Percentiles rank a stretch among this genome's conserved stretches.
Conservation (phyloP, 371 early-diverging fungal species). For the Mucor piriformis region DNA sequence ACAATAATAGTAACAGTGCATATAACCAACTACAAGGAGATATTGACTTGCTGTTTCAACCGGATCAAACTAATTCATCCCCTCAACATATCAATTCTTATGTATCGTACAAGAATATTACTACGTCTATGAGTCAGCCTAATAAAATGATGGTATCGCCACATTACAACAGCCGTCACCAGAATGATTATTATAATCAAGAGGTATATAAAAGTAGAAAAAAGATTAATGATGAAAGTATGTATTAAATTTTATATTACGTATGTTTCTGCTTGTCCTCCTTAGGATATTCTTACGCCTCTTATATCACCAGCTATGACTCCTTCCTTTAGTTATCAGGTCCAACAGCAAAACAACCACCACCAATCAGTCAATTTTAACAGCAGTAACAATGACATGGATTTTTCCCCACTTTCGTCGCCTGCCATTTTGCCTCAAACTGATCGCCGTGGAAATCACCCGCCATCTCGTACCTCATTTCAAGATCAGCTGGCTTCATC, state of each 20-base stretch:
- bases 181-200: conserved; percentile 13
- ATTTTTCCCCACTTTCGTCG: conserved; percentile 65
- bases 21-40: conserved; percentile 18
- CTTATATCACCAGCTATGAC: conserved; percentile 71
- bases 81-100: conserved; percentile 7
- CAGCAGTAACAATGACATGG: conserved; percentile 34
- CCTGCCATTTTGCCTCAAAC: conserved; percentile 54
- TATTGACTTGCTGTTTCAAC: conserved; percentile 20
- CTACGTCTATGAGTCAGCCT: not conserved
- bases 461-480: not conserved
- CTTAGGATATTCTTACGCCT: conserved; percentile 56
- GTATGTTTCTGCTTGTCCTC: not conserved
- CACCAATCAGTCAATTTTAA: conserved; percentile 20
- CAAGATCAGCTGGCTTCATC: conserved; percentile 3
- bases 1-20: not conserved
- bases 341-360: conserved; percentile 32
- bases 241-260: conserved; percentile 5
- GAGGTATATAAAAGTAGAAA: conserved; percentile 22
- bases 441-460: conserved; percentile 6
- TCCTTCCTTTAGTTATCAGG: conserved; percentile 47
- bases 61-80: conserved; percentile 1
- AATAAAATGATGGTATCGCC: conserved; percentile 12
- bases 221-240: conserved; percentile 5
- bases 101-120: conserved; percentile 13
- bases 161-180: conserved; percentile 9